Base-by-base conservation (phyloP, 306 rosid genomes). In the Glycine soja region DNA sequence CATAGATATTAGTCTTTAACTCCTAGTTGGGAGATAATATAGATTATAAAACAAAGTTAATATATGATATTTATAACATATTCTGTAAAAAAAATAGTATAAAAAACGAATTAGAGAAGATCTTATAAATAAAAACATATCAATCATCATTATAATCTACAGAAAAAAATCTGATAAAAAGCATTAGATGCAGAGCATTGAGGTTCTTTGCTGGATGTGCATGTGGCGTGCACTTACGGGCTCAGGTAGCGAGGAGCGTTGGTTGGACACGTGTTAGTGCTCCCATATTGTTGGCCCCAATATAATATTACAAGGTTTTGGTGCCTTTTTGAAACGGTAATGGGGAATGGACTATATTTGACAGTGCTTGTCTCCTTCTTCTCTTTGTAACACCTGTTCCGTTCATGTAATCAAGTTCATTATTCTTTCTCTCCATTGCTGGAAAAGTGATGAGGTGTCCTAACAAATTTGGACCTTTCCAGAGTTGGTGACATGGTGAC, bases 211-310 rank as follows among this genome's bases (percentile, higher is more conserved):
- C 2, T 24, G 30, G 30, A 1, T 13, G 74, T 59, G 67, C 88
- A 85, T 76, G 88, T 76, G 84, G 73, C 65, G 10, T 9, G 72
- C 82, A 62, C 79, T 71, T 71, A 51, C 70, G 48, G 75, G 78
- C 14, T 72, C 48, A 13, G 6, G 9, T 9, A 24, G n/a, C 36
- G 7, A 50, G 30, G 19, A 4, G 46, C 53, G 11, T 56, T 34
- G 40, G 75, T 43, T 84, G 79, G 65, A 80, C 85, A 62, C 54
- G 82, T 80, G 79, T 70, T 7, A 43, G 12, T 24, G 1, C 74
- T 56, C 75, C 81, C 68, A 15, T n/a, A 15, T 51, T 80, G 63
- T 52, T 75, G 62, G 74, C 38, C 81, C 70, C 67, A 75, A 15
- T 59, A 67, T 36, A 34, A 18, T 6, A 70, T 52, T 18, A 52